phyloP scores from a whole-genome alignment of 129 eudicot species.

The Erigeron canadensis region DNA sequence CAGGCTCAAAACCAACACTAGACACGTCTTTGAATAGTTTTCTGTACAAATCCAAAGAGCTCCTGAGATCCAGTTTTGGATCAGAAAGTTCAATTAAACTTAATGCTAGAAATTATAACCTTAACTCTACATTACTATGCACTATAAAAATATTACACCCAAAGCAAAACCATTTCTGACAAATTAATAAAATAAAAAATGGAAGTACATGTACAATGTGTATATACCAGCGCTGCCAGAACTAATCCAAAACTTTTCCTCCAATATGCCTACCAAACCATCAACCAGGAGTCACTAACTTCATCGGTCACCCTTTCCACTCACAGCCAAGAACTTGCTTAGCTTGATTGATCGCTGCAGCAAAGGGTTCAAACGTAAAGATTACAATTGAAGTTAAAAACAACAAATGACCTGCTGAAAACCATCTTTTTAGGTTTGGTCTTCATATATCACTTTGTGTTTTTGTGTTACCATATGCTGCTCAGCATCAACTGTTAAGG shows the following conservation, averaged over 20 bases:
- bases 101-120: conserved; percentile 9
- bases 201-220: conserved; percentile 33
- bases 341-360: conserved; percentile 14
- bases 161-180: conserved; percentile 23
- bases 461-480: conserved; percentile 1
- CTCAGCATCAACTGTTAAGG: conserved; percentile 8
- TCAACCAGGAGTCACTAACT: conserved; percentile 15
- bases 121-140: conserved; percentile 26
- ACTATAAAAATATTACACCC: conserved; percentile 24
- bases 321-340: conserved; percentile 3
- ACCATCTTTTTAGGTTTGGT: conserved; percentile 17
- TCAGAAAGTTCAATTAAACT: conserved; percentile 25
- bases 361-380: conserved; percentile 6
- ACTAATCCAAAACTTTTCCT: conserved; percentile 36
- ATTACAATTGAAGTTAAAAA: background rate
- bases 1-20: background rate
- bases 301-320: conserved; percentile 15
- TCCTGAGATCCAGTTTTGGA: conserved; percentile 27
- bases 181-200: background rate
- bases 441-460: conserved; percentile 13
- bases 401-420: background rate
- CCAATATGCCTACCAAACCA: conserved; percentile 23
- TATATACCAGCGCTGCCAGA: conserved; percentile 27
- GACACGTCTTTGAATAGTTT: background rate
- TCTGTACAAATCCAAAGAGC: conserved; percentile 28